These are phyloP conservation scores for Trichoderma oligosporum DNA, from an alignment of 2,329 filamentous ascomycete species.

Conservation along the genomic window DNA sequence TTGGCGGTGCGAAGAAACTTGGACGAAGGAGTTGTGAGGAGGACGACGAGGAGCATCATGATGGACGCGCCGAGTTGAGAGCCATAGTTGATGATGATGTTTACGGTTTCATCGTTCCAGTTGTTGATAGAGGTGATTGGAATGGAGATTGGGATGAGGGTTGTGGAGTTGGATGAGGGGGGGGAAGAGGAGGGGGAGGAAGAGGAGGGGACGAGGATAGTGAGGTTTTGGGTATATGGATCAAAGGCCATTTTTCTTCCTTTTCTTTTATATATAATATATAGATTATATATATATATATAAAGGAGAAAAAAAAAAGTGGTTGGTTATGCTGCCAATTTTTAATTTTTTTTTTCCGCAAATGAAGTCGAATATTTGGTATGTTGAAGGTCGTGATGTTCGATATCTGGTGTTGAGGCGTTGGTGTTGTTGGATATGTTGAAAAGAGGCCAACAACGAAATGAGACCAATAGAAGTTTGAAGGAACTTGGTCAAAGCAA, in stretches of 20 bases:
- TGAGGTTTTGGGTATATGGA: slow-evolving; percentile 36
- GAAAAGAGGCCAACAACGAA: not conserved
- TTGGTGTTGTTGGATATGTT: not conserved
- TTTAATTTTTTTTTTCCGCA: not conserved
- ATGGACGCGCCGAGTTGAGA: slow-evolving; percentile 66
- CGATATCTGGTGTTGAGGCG: slow-evolving; percentile 6
- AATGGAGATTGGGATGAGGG: slow-evolving; percentile 29
- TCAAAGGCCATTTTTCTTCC: slow-evolving; percentile 32
- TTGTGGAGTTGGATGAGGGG: no score
- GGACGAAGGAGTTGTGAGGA: slow-evolving; percentile 61
- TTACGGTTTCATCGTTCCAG: slow-evolving; percentile 32
- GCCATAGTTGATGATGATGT: slow-evolving; percentile 59
- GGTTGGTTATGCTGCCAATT: not conserved
- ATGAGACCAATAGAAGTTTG: no score
- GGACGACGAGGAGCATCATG: slow-evolving; percentile 61
- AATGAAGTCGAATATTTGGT: not conserved
- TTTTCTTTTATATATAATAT: not conserved
- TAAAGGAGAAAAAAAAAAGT: no score
- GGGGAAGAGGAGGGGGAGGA: slow-evolving; percentile 24
- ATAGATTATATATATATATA: no score
- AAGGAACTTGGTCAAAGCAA: no score
- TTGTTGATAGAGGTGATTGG: slow-evolving; percentile 34
- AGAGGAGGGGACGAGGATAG: slow-evolving; percentile 32
- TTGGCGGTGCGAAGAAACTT: slow-evolving; percentile 64
- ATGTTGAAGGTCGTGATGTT: not conserved